Conservation (phyloP, 1,284 basidiomycete species). For the Spongiforma sp. region DNA sequence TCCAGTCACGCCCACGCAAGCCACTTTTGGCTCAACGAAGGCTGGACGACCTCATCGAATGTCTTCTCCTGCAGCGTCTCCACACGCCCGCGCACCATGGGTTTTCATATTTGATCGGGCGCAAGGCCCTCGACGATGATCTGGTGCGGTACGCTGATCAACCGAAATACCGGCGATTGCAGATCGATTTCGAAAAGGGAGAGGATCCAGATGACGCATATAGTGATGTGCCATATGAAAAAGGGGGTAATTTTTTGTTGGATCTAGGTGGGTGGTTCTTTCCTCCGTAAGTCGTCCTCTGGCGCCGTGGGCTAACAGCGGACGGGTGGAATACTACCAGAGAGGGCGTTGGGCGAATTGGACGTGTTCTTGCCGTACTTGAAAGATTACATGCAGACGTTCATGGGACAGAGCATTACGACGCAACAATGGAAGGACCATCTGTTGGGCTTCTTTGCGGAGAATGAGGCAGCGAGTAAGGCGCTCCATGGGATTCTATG, state of each 20-base stretch:
- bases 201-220: constrained; percentile 75
- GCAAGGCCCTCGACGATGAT: constrained; percentile 75
- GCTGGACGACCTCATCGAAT: constrained; percentile 96
- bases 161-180: constrained; percentile 85
- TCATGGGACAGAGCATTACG: constrained; percentile 86
- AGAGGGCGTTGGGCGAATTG: constrained; percentile 86
- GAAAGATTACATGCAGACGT: constrained; percentile 80
- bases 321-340: too few relatives aligned
- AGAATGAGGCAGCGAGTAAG: constrained; percentile 67
- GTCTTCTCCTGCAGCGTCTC: constrained; percentile 77
- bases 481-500: constrained; percentile 82
- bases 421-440: constrained; percentile 91
- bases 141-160: constrained; percentile 62
- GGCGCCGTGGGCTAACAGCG: not conserved
- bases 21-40: constrained; percentile 94
- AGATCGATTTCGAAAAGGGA: constrained; percentile 81
- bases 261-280: constrained; percentile 63
- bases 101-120: constrained; percentile 81
- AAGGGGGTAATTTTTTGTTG: constrained; percentile 43
- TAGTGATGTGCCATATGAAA: constrained; percentile 37
- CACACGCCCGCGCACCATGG: constrained; percentile 83
- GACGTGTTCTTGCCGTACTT: constrained; percentile 86
- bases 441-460: constrained; percentile 80
- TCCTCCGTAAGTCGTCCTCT: too few relatives aligned
- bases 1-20: constrained; percentile 69